A percentile compares a stretch with the other conserved stretches of the same genome.
Evolutionary conservation across 1,284 basidiomycete genomes (phyloP).

Genomic region (Cerioporus squamosus): DNA sequence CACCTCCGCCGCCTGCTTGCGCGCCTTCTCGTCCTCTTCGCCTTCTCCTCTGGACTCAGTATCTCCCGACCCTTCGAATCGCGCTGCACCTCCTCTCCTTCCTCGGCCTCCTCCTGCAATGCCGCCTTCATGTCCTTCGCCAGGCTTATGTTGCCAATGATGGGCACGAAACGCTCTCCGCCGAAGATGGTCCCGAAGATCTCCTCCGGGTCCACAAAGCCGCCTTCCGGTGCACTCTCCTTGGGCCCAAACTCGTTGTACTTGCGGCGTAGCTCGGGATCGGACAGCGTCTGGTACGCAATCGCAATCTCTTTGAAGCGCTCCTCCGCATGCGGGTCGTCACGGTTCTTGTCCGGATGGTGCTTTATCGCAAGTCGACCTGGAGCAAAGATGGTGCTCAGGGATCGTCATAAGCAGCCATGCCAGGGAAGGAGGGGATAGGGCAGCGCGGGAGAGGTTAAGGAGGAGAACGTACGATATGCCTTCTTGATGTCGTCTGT

Average conservation of each 20-base stretch:
- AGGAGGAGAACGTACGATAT: conserved; percentile 64
- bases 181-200: conserved; percentile 95
- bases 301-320: conserved; percentile 89
- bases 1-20: conserved; percentile 73
- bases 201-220: conserved; percentile 79
- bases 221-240: conserved; percentile 80
- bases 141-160: conserved; percentile 84
- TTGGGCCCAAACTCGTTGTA: conserved; percentile 93
- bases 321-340: conserved; percentile 92
- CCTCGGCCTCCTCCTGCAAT: conserved; percentile 89
- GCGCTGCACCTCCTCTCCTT: conserved; percentile 44
- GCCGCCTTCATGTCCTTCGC: conserved; percentile 98
- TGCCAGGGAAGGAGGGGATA: not conserved
- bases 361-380: conserved; percentile 94
- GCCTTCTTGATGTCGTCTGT: conserved; percentile 94
- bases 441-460: too few species aligned
- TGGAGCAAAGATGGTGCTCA: conserved; percentile 30
- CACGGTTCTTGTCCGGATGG: conserved; percentile 91
- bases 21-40: conserved; percentile 80
- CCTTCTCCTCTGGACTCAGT: conserved; percentile 83
- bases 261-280: conserved; percentile 83
- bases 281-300: conserved; percentile 90
- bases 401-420: not conserved
- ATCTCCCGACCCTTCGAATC: conserved; percentile 75
- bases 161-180: conserved; percentile 81